A percentile compares a stretch with the other conserved stretches of the same genome.
phyloP scores from a whole-genome alignment of 2,329 filamentous ascomycete species.

The Dryadomyces quercivorus region DNA sequence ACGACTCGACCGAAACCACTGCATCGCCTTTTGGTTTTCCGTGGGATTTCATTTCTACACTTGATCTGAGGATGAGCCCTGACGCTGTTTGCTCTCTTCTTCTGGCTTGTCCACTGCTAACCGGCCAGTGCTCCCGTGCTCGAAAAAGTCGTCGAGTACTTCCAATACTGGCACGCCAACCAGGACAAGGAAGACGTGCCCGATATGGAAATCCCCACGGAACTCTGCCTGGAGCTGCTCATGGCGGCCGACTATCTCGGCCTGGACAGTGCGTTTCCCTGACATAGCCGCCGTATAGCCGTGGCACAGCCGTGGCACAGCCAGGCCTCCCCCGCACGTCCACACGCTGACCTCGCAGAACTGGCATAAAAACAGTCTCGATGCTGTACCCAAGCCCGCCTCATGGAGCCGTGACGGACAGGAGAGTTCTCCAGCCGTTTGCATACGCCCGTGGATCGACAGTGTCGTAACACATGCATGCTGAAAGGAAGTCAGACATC shows the following conservation, averaged over 20 bases:
- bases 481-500: too few species aligned
- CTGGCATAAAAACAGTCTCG: neutral
- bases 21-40: conserved; percentile 6
- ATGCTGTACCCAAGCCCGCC: too few species aligned
- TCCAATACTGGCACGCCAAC: conserved; percentile 71
- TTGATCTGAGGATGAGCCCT: conserved; percentile 18
- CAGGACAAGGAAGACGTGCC: conserved; percentile 58
- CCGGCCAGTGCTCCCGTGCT: conserved; percentile 52
- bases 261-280: conserved; percentile 47
- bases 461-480: too few species aligned
- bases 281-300: too few species aligned
- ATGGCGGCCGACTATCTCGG: conserved; percentile 68
- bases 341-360: neutral
- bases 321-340: too few species aligned
- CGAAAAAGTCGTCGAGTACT: conserved; percentile 73
- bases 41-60: conserved; percentile 13
- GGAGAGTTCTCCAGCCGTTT: too few species aligned
- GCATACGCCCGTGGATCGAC: too few species aligned
- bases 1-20: conserved; percentile 9
- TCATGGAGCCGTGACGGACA: neutral
- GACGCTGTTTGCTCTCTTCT: neutral
- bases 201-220: conserved; percentile 70
- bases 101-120: neutral
- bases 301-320: too few species aligned
- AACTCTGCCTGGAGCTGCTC: conserved; percentile 65